Conservation (phyloP, 1,284 basidiomycete species). For the Heliocybe sulcata region DNA sequence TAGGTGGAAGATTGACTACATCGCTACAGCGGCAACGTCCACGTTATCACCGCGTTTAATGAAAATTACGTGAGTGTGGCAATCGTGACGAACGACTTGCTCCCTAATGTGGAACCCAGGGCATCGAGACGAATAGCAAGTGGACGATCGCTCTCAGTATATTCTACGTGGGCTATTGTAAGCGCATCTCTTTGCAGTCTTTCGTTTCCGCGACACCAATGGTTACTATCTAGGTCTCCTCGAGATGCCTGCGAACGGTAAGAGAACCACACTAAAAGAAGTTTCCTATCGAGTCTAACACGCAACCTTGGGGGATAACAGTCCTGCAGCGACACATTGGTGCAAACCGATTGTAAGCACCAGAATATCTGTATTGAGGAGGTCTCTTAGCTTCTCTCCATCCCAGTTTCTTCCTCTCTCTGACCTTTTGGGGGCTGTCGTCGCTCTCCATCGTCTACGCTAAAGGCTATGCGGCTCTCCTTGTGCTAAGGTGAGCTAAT, state of each 20-base stretch:
- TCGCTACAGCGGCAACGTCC: conserved; percentile 44
- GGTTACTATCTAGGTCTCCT: conserved; percentile 30
- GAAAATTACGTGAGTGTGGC: conserved; percentile 36
- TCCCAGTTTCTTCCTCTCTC: conserved; percentile 42
- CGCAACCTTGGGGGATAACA: conserved; percentile 13
- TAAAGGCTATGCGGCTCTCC: conserved; percentile 40
- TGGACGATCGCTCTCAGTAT: conserved; percentile 50
- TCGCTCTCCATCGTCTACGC: conserved; percentile 47
- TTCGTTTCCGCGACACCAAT: background rate
- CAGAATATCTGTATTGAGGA: background rate
- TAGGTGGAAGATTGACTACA: background rate
- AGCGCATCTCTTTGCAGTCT: conserved; percentile 8
- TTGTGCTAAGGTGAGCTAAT: conserved; percentile 40
- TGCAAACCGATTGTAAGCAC: conserved; percentile 44
- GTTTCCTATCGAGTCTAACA: background rate
- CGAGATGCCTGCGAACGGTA: conserved; percentile 50
- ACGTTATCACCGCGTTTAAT: conserved; percentile 43
- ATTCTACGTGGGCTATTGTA: conserved; percentile 54
- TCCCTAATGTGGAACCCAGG: conserved; percentile 20
- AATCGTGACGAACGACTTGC: background rate
- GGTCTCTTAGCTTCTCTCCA: background rate
- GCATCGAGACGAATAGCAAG: conserved; percentile 40
- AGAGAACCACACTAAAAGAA: background rate
- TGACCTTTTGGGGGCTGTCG: conserved; percentile 44
- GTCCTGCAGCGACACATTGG: conserved; percentile 49